phyloP scores from a whole-genome alignment of 73 alveolate genomes.

The Blepharisma japonicum region DNA sequence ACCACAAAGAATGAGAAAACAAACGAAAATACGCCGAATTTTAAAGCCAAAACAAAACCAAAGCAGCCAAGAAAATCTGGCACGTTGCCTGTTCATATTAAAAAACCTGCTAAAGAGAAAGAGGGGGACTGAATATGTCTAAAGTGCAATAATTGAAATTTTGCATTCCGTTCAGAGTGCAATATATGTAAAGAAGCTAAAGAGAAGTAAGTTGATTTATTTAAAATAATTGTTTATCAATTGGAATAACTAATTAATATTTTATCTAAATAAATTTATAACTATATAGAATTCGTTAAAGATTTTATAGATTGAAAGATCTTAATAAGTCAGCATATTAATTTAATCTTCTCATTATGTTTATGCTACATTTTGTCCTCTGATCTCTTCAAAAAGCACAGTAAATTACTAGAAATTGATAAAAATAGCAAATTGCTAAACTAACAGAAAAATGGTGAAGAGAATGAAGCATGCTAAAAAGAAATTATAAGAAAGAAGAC shows the following conservation, averaged over 20 bases:
- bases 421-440: conserved; percentile 86
- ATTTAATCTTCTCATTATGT: neutral
- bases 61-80: neutral
- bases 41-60: neutral
- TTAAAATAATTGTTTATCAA: too few relatives aligned
- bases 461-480: conserved; percentile 63
- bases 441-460: conserved; percentile 56
- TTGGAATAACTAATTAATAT: too few relatives aligned
- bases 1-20: neutral
- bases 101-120: conserved; percentile 54
- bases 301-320: neutral
- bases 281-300: neutral
- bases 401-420: too few relatives aligned
- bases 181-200: conserved; percentile 59
- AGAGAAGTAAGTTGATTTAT: neutral
- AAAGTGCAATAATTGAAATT: conserved; percentile 70
- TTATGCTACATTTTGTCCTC: too few relatives aligned
- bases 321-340: neutral
- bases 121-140: conserved; percentile 87
- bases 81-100: neutral
- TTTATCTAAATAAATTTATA: too few relatives aligned
- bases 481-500: conserved; percentile 66
- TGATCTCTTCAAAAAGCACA: neutral
- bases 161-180: conserved; percentile 73
- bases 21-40: neutral